These are phyloP conservation scores for Populus ilicifolia DNA, from an alignment of 345 rosid species.

Conservation along the genomic window DNA sequence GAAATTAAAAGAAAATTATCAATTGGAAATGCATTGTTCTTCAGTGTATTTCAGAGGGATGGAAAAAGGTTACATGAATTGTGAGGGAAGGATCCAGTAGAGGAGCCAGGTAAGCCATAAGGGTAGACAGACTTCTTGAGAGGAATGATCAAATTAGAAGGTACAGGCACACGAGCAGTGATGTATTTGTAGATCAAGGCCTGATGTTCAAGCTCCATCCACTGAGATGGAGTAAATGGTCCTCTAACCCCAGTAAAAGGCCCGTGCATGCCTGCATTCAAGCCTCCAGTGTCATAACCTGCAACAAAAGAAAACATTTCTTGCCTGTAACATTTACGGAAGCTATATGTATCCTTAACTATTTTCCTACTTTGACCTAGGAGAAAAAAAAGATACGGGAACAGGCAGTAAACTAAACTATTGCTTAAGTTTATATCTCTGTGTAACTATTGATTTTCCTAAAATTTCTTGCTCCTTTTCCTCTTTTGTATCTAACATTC, in stretches of 20 bases:
- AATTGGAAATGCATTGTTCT: neutral
- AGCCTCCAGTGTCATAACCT: constrained; percentile 47
- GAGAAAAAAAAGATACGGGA: neutral
- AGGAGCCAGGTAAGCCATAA: constrained; percentile 26
- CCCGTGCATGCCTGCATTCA: constrained; percentile 58
- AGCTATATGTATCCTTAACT: neutral
- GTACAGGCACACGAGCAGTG: constrained; percentile 53
- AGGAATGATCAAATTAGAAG: constrained; percentile 59
- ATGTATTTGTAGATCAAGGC: constrained; percentile 70
- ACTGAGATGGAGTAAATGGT: constrained; percentile 59
- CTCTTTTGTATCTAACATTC: neutral
- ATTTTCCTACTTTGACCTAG: neutral
- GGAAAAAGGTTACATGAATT: constrained; percentile 40
- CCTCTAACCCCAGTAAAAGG: constrained; percentile 40
- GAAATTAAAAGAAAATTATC: too few species aligned
- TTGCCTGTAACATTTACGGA: constrained; percentile 13
- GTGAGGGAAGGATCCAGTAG: constrained; percentile 43
- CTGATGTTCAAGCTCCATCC: constrained; percentile 69
- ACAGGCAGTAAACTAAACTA: neutral
- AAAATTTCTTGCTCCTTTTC: neutral
- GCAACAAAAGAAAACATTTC: constrained; percentile 14
- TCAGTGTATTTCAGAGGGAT: neutral
- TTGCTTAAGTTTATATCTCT: neutral
- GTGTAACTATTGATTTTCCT: neutral
- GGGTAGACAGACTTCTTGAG: constrained; percentile 47